A percentile compares a stretch with the other conserved stretches of the same genome.
phyloP scores from a whole-genome alignment of 352 stramenopile genomes.

The Phytopythium litorale region DNA sequence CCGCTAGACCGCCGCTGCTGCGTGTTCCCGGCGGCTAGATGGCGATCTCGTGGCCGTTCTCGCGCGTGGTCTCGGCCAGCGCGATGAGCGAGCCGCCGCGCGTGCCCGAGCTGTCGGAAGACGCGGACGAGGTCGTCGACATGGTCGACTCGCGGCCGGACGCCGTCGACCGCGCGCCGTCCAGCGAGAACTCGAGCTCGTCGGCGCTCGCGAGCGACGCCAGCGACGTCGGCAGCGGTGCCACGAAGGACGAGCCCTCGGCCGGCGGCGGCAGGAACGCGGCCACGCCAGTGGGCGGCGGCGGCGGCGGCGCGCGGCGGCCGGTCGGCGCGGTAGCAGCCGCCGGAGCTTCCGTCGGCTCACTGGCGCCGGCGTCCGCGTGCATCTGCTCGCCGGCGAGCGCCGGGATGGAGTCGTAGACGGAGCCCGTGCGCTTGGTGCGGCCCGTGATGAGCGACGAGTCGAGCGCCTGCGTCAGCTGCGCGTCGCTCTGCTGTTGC shows the following conservation, averaged over 20 bases:
- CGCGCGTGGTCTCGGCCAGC: constrained; percentile 28
- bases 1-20: neutral
- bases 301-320: constrained; percentile 9
- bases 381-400: constrained; percentile 21
- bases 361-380: neutral
- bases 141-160: constrained; percentile 14
- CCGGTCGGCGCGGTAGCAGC: neutral
- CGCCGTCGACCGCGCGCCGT: constrained; percentile 8
- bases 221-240: constrained; percentile 15
- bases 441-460: constrained; percentile 10
- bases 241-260: constrained; percentile 12
- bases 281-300: constrained; percentile 2
- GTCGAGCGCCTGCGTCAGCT: constrained; percentile 4
- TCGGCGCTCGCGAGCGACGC: constrained; percentile 19
- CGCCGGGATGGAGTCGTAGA: constrained; percentile 28
- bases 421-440: constrained; percentile 21
- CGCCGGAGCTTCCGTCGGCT: neutral
- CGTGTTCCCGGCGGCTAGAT: constrained; percentile 2
- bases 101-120: constrained; percentile 16
- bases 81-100: constrained; percentile 36
- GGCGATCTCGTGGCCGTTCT: constrained; percentile 11
- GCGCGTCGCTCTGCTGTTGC: neutral
- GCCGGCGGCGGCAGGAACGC: neutral
- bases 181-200: constrained; percentile 15
- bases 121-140: constrained; percentile 10